phyloP scores from a whole-genome alignment of 177 flowering plant genomes.

The Vitis hybrid region DNA sequence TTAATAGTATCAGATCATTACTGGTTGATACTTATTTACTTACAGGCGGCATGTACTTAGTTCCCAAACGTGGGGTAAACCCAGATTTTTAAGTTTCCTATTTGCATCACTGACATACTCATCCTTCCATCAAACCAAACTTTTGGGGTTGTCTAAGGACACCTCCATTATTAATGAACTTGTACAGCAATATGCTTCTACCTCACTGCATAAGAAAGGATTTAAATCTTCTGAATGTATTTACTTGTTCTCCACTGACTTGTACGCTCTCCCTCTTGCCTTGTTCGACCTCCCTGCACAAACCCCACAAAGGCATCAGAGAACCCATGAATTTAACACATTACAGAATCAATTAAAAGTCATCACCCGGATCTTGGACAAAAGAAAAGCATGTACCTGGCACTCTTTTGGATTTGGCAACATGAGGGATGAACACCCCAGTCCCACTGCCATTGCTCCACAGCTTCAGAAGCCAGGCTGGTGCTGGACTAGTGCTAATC shows the following conservation, averaged over 20 bases:
- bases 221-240: background rate
- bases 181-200: too few species aligned
- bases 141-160: too few species aligned
- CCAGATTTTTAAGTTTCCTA: too few species aligned
- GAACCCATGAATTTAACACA: too few species aligned
- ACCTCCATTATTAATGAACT: too few species aligned
- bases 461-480: background rate
- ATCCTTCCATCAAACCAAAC: too few species aligned
- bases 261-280: slow-evolving; percentile 17
- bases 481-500: background rate
- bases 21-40: background rate
- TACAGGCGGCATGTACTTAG: background rate
- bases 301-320: background rate
- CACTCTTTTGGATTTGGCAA: slow-evolving; percentile 17
- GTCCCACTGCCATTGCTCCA: slow-evolving; percentile 4
- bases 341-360: background rate
- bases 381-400: slow-evolving; percentile 13
- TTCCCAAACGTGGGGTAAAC: too few species aligned
- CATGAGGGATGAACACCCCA: slow-evolving; percentile 41
- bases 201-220: too few species aligned
- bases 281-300: slow-evolving; percentile 32
- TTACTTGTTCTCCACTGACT: slow-evolving; percentile 5
- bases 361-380: too few species aligned
- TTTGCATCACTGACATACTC: too few species aligned
- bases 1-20: background rate